Base-by-base conservation (phyloP, 768 basidiomycete genomes). In the Pleurotus tuber-regium region DNA sequence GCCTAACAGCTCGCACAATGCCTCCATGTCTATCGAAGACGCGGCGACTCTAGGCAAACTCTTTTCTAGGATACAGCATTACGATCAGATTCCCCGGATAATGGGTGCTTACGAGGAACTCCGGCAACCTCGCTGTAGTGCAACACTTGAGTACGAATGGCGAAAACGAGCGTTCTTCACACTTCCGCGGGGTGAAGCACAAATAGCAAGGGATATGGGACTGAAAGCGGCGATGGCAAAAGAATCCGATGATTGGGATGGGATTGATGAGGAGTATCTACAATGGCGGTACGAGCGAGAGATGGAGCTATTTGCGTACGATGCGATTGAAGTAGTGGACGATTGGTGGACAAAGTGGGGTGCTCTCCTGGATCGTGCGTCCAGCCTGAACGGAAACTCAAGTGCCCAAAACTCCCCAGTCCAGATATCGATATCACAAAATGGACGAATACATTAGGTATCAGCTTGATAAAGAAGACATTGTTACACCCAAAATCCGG, bases 291-390 rank as follows among this genome's bases (percentile, higher is more conserved):
- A 83, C 77, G 80, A 80, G 39, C 70, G 72, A 33, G 73, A 82
- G 53, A 66, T 78, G 49, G 71, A 70, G 19, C 57, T 83, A 53
- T 80, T 76, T 49, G 64, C 67, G 11, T 77, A 82, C 57, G 75
- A 81, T 55, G 73, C 81, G 7, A 71, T 68, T 31, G 82, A 85
- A 40, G 69, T 73, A 43, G 83, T 79, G 19, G 82, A 82, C 30
- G 80, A 83, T 58, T 85, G 82, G 81, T 86, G 82, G 82, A 70
- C 76, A 9, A 78, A 75, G 55, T 76, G 71, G 68, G 73, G 71
- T 2, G 55, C 62, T 16, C 53, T 68, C 9, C 60, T 73, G 30
- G 60, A 62, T 4, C 43, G 43, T 14, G 24, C 43, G 14, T 44
- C 43, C 19, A 44, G 11, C 4, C 19, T 44, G 14, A 44, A 44